Evolutionary conservation across 2,329 filamentous ascomycete species (phyloP).

Genomic region (Phyllosticta capitalensis): DNA sequence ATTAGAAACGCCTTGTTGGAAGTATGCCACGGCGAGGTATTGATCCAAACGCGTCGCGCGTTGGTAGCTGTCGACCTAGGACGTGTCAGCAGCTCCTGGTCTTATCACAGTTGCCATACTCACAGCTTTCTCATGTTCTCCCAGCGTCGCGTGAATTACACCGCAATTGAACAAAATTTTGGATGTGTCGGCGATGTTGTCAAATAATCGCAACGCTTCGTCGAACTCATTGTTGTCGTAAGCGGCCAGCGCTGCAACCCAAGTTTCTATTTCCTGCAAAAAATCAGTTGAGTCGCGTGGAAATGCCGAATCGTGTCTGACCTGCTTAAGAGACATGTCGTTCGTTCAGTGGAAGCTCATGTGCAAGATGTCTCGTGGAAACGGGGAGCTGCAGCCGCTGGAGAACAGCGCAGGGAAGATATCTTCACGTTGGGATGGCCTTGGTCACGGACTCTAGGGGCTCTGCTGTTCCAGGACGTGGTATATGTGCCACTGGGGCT

Average conservation of each 20-base stretch:
- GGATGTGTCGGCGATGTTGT: slow-evolving; percentile 83
- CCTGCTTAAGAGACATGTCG: slow-evolving; percentile 43
- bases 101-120: slow-evolving; percentile 26
- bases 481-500: neutral
- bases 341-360: slow-evolving; percentile 9
- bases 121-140: slow-evolving; percentile 92
- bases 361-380: neutral
- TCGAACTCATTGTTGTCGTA: slow-evolving; percentile 99
- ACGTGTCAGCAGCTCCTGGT: slow-evolving; percentile 12
- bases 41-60: slow-evolving; percentile 82
- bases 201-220: slow-evolving; percentile 73
- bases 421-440: neutral
- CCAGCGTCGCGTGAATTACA: slow-evolving; percentile 92
- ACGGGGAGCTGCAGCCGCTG: neutral
- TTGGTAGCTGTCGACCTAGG: slow-evolving; percentile 87
- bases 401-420: neutral
- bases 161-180: slow-evolving; percentile 99
- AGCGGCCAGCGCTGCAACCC: slow-evolving; percentile 80
- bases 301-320: slow-evolving; percentile 14
- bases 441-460: neutral
- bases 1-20: slow-evolving; percentile 96
- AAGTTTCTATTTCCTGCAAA: slow-evolving; percentile 90
- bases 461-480: neutral
- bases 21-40: slow-evolving; percentile 95
- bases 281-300: slow-evolving; percentile 19